phyloP scores from a whole-genome alignment of 2,329 filamentous ascomycete genomes.

The Clonostachys sp. region DNA sequence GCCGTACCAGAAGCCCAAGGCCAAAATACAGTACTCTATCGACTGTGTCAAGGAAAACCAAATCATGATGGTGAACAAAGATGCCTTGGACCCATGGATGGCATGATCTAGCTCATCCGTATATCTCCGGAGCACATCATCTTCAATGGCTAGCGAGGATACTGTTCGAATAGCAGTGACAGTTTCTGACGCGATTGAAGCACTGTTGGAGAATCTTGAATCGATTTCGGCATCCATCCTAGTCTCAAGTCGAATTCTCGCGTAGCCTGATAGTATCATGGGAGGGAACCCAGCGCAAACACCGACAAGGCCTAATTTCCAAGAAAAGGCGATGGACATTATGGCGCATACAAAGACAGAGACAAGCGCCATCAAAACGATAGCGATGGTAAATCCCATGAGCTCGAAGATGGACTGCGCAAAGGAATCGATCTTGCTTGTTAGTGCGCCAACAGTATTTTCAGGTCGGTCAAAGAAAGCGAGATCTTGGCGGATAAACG shows the following conservation, averaged over 20 bases:
- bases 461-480: conserved; percentile 32
- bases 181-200: conserved; percentile 43
- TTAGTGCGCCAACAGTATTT: conserved; percentile 31
- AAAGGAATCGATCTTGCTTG: conserved; percentile 21
- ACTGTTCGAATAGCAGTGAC: conserved; percentile 43
- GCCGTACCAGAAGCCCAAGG: conserved; percentile 33
- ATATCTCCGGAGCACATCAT: conserved; percentile 30
- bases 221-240: conserved; percentile 38
- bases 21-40: conserved; percentile 29
- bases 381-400: conserved; percentile 39
- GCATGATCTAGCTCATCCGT: conserved; percentile 19
- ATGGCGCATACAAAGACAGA: conserved; percentile 39
- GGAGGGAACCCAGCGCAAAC: conserved; percentile 39
- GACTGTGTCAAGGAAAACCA: conserved; percentile 35
- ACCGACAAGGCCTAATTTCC: conserved; percentile 44
- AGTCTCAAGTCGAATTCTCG: conserved; percentile 42
- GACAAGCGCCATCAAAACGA: conserved; percentile 40
- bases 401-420: conserved; percentile 44
- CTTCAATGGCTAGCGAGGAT: conserved; percentile 40
- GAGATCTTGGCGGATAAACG: conserved; percentile 42
- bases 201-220: conserved; percentile 38
- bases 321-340: conserved; percentile 39
- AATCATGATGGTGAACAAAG: conserved; percentile 30
- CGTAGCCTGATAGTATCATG: conserved; percentile 36
- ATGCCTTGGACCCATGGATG: conserved; percentile 17